Conservation (phyloP, 2,329 filamentous ascomycete species). For the Gaeumannomyces tritici region DNA sequence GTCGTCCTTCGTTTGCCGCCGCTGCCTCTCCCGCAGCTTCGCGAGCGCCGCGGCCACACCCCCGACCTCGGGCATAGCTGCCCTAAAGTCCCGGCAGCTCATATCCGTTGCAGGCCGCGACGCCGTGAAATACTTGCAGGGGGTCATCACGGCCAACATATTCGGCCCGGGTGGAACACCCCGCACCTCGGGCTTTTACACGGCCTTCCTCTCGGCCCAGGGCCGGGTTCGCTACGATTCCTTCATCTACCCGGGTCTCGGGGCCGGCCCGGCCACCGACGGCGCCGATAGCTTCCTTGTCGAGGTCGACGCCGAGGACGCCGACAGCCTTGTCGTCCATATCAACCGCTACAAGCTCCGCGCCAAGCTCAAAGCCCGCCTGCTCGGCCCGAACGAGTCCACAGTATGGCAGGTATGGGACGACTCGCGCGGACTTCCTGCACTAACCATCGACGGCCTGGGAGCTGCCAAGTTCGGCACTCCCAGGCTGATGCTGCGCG, state of each 20-base stretch:
- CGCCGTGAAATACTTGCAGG: conserved; percentile 77
- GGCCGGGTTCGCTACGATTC: conserved; percentile 83
- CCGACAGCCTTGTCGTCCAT: conserved; percentile 54
- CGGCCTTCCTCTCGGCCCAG: conserved; percentile 75
- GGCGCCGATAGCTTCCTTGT: conserved; percentile 53
- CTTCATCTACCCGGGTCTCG: conserved; percentile 66
- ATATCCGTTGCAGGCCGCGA: conserved; percentile 74
- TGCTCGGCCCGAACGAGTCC: conserved; percentile 55
- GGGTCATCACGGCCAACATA: conserved; percentile 70
- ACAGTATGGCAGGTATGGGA: conserved; percentile 70
- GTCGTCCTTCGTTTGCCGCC: conserved; percentile 17
- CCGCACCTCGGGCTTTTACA: conserved; percentile 54
- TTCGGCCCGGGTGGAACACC: conserved; percentile 25
- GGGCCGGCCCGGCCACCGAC: conserved; percentile 11
- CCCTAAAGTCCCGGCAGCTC: conserved; percentile 65
- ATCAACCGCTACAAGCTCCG: conserved; percentile 80
- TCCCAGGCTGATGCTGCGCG: conserved; percentile 29
- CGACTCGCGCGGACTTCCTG: conserved; percentile 21
- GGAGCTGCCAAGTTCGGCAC: conserved; percentile 2
- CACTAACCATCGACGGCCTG: background rate
- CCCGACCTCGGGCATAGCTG: conserved; percentile 36
- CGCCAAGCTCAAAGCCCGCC: conserved; percentile 62
- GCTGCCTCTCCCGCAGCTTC: conserved; percentile 12
- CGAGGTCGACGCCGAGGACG: conserved; percentile 68
- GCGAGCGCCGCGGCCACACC: conserved; percentile 23